Evolutionary conservation across 2,329 filamentous ascomycete genomes (phyloP), one percentile per base, ranked within the genome.

Genomic region (Ophiostoma sp.): DNA sequence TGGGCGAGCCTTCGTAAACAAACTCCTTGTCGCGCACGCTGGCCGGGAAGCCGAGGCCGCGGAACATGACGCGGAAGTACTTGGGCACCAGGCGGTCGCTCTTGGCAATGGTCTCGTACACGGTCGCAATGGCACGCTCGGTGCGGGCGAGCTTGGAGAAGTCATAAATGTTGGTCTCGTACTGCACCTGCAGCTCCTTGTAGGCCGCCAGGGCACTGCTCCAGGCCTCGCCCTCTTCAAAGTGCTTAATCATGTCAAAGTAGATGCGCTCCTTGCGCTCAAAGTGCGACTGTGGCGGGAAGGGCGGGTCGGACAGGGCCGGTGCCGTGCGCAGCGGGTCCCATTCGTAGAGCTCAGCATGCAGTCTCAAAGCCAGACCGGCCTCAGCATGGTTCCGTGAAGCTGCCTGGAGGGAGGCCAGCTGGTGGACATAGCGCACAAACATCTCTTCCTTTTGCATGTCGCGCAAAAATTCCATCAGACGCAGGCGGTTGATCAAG

Each of bases 371-470:
- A 3, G 95, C 94, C 75, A 98, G 87, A 15, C 94, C 96, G 17
- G 95, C 95, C 82, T 98, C 95, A 0, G 94, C 93, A 76, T 91
- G 89, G 78, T 97, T 96, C 73, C 92, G 87, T 3, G 92, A 88
- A 55, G 91, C 88, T 9, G 88, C 87, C 80, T 98, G 95, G 15
- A 96, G 85, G 52, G 90, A 85, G 2, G 94, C 93, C 25, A 98
- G 87, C 81, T 98, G 94, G 80, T 98, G 95, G 17, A 98, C 95
- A 78, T 98, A 98, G 76, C 94, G 92, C 76, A 97, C 92, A 81
- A 97, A 98, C 73, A 98, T 97, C 78, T 98, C 95, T 80, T 97
- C 94, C 79, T 97, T 97, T 77, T 97, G 93, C 92, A 98, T 97
- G 79, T 98, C 94, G 76, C 94, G 92, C 77, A 98, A 87, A 82